Percentiles rank a stretch among this genome's conserved stretches.
These are phyloP conservation scores for Candida sojae DNA, from an alignment of 1,139 yeast species.

Conservation along the genomic window DNA sequence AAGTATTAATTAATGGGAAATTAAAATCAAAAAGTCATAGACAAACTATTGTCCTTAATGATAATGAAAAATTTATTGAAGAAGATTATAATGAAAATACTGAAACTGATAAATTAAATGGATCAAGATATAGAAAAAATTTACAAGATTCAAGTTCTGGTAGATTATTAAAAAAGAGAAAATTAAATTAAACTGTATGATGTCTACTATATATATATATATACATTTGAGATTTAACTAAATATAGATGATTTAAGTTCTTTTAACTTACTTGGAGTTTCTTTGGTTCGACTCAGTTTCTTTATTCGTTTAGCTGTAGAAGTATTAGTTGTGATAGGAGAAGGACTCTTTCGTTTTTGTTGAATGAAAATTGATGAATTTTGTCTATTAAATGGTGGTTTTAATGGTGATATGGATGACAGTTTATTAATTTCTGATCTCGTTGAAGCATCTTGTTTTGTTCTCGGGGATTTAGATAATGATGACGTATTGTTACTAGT, in stretches of 20 bases:
- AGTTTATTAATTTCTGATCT: background rate
- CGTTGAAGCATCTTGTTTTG: background rate
- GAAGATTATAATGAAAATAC: constrained; percentile 15
- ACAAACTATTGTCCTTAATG: constrained; percentile 58
- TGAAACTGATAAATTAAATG: constrained; percentile 29
- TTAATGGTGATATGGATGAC: background rate
- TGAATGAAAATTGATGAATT: constrained; percentile 9
- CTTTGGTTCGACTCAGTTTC: constrained; percentile 8
- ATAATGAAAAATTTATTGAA: constrained; percentile 12
- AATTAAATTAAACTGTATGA: constrained; percentile 8
- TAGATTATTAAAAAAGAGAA: constrained; percentile 25
- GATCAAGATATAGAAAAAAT: constrained; percentile 26
- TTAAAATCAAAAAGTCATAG: constrained; percentile 70
- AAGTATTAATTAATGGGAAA: constrained; percentile 70
- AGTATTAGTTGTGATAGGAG: background rate
- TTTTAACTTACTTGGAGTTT: constrained; percentile 21
- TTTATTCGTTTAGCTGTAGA: constrained; percentile 7
- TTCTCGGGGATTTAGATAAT: background rate
- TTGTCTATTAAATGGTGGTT: constrained; percentile 4
- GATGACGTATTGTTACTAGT: background rate
- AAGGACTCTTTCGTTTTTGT: constrained; percentile 2
- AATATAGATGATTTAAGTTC: constrained; percentile 35
- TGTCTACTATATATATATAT: background rate
- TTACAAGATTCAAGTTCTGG: constrained; percentile 28
- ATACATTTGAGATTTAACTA: constrained; percentile 15